Conservation (phyloP, 768 basidiomycete genomes). For the Austroboletus eburneus region DNA sequence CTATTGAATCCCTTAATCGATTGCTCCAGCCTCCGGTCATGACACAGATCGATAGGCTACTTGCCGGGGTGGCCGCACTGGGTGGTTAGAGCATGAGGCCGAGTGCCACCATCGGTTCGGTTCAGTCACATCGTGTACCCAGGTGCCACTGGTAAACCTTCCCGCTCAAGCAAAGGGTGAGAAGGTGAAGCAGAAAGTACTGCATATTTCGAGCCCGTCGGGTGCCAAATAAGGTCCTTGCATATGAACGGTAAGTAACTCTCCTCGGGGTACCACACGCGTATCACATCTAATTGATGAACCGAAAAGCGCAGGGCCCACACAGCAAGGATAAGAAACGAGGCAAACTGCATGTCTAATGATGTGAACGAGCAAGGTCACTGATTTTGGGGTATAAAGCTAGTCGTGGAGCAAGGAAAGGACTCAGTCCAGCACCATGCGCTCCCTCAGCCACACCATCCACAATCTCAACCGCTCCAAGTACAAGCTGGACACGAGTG, state of each 20-base stretch:
- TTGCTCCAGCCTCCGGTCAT: neutral
- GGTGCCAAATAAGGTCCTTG: neutral
- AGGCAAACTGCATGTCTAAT: neutral
- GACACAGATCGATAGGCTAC: too few species aligned
- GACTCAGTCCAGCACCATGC: constrained; percentile 7
- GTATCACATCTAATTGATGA: neutral
- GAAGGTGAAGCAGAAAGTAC: too few species aligned
- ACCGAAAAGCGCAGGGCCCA: neutral
- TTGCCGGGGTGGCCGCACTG: too few species aligned
- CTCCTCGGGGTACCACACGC: neutral
- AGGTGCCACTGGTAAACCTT: too few species aligned
- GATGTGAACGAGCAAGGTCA: neutral
- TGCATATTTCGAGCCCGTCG: neutral
- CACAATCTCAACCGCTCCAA: constrained; percentile 6
- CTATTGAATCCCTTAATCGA: neutral
- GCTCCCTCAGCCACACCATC: constrained; percentile 11
- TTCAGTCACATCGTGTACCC: too few species aligned
- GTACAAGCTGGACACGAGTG: constrained; percentile 24
- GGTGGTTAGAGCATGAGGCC: too few species aligned
- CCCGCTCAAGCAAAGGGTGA: too few species aligned
- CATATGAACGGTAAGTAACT: neutral
- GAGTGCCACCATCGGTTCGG: too few species aligned
- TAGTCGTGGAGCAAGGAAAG: neutral
- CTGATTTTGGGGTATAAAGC: constrained; percentile 7
- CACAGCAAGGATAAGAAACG: neutral